Base-by-base conservation (phyloP, 1,284 basidiomycete species). In the Malassezia restricta region DNA sequence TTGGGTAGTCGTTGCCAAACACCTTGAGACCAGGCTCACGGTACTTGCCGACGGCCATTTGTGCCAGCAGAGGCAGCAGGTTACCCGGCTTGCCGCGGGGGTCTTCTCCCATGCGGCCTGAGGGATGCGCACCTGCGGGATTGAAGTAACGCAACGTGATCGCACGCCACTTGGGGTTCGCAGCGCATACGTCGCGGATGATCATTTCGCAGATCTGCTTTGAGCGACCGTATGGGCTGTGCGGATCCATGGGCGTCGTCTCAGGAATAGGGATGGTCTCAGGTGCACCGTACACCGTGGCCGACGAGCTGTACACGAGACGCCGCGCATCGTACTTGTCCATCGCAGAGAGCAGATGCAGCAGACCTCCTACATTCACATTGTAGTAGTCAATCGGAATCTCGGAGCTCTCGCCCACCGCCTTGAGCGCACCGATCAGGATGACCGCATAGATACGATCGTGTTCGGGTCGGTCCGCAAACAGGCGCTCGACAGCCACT, bases 251-350 rank as follows among this genome's bases (percentile, higher is more conserved):
- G 9, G 86, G 84, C 6, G 88, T 90, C 3, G 84, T 81, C 76
- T 99, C 94, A 17, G 90, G 88, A 62, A 98, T 98, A 43, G 94
- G 94, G 54, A 98, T 87, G 52, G 78, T 77, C 42, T 86, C 83
- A 7, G 94, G 94, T 3, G 83, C 90, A 56, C 94, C 94, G 74
- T 99, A 99, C 32, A 98, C 94, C n/a, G 94, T 98, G 1, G 94
- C 94, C 24, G 89, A 94, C 9, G 91, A 95, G 1, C 90, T 95
- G 78, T 96, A 99, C 58, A 99, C 91, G 59, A 98, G 78, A 55
- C 87, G 81, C 56, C 80, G 79, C 77, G 84, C 87, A 54, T 83
- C 82, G 74, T 83, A 86, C 58, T 86, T 84, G 51, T 79, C 78
- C 90, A 95, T 95, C 20, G 54, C 61, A 33, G 57, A 53, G 32